Conservation (phyloP, 2,329 filamentous ascomycete species). For the Fusarium denticulatum region DNA sequence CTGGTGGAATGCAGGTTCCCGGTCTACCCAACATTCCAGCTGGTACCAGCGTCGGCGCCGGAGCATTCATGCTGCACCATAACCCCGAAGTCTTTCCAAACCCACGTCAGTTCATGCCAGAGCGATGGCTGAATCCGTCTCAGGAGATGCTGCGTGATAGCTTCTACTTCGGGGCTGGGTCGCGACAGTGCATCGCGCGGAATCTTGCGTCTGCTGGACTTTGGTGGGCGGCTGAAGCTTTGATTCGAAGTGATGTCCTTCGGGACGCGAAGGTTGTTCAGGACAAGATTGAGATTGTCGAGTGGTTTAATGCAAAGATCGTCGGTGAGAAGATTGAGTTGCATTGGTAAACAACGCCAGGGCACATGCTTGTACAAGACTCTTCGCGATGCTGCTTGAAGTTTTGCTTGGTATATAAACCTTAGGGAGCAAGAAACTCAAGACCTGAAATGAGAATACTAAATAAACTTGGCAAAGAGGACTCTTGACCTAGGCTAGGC, state of each 20-base stretch:
- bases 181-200: not conserved
- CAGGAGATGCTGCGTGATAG: not conserved
- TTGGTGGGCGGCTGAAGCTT: not conserved
- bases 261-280: rapidly evolving
- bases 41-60: not conserved
- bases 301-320: not conserved
- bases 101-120: not conserved
- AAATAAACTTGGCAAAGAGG: not conserved
- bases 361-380: rapidly evolving
- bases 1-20: not conserved
- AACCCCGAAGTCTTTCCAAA: not conserved
- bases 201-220: not conserved
- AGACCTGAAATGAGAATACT: not conserved
- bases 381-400: rapidly evolving
- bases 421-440: not conserved
- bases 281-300: too few species aligned
- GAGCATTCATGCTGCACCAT: not conserved
- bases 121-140: not conserved
- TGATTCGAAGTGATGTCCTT: too few species aligned
- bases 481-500: rapidly evolving
- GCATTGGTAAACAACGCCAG: not conserved
- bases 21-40: not conserved
- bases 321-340: not conserved
- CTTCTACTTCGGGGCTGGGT: not conserved
- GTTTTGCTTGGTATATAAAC: not conserved